Percentiles rank a stretch among this genome's conserved stretches.
phyloP scores from a whole-genome alignment of 1,284 basidiomycete genomes.

The Porodaedalea pini region DNA sequence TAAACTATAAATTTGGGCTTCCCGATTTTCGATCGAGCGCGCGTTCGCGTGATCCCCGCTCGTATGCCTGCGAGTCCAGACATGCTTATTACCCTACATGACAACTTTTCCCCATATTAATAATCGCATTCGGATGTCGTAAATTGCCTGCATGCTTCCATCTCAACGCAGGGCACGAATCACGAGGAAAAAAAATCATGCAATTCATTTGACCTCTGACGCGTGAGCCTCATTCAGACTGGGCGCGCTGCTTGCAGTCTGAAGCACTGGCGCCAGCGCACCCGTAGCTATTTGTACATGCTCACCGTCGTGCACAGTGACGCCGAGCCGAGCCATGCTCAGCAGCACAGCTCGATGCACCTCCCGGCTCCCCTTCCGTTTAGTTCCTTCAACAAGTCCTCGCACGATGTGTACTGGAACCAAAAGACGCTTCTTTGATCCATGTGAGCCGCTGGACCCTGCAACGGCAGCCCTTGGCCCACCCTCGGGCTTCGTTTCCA shows the following conservation, averaged over 20 bases:
- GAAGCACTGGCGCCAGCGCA: no score
- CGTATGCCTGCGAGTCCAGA: neutral
- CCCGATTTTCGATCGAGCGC: neutral
- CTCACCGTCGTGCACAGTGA: constrained; percentile 6
- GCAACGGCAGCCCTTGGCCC: neutral
- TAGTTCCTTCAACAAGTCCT: constrained; percentile 8
- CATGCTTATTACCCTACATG: neutral
- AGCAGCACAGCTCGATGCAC: constrained; percentile 6
- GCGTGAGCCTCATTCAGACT: neutral
- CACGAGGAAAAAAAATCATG: no score
- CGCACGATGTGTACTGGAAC: constrained; percentile 16
- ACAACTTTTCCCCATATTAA: neutral
- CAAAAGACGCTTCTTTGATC: constrained; percentile 7
- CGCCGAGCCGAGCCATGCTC: constrained; percentile 7
- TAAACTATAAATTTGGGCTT: neutral
- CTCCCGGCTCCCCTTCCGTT: neutral
- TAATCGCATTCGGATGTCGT: neutral
- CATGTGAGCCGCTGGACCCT: neutral
- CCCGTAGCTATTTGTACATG: neutral
- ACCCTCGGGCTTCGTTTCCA: neutral
- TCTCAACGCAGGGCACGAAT: neutral
- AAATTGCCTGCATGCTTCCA: neutral
- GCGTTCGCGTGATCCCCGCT: neutral
- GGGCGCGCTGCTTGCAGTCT: no score
- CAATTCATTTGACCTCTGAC: neutral